These are phyloP conservation scores for Oryza coarctata DNA, from an alignment of 176 grass and related monocot genomes.

Conservation along the genomic window DNA sequence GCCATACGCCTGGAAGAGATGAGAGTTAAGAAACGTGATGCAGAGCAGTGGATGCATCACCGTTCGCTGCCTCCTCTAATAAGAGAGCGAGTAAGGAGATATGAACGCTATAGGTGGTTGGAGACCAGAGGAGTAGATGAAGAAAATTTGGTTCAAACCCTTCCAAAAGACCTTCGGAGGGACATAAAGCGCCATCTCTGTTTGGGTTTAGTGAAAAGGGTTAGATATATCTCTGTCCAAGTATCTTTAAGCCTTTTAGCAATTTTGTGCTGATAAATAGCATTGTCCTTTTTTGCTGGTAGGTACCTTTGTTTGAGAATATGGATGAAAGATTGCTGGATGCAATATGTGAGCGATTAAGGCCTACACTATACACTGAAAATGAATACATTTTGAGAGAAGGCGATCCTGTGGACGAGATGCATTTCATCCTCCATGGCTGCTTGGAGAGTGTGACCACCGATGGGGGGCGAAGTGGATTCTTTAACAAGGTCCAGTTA, in stretches of 20 bases:
- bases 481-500: conserved; percentile 80
- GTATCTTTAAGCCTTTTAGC: neutral
- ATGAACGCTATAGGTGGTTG: conserved; percentile 90
- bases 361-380: conserved; percentile 74
- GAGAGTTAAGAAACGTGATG: conserved; percentile 92
- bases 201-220: conserved; percentile 86
- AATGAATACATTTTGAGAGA: conserved; percentile 78
- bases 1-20: conserved; percentile 91
- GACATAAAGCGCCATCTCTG: conserved; percentile 97
- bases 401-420: conserved; percentile 97
- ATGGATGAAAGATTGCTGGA: conserved; percentile 83
- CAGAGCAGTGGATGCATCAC: conserved; percentile 98
- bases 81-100: conserved; percentile 77
- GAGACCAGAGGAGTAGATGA: conserved; percentile 95
- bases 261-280: neutral
- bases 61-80: conserved; percentile 64
- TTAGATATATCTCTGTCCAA: conserved; percentile 22
- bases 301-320: conserved; percentile 95
- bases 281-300: neutral
- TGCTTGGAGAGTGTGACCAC: conserved; percentile 83
- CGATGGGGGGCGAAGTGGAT: conserved; percentile 84
- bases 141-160: conserved; percentile 90
- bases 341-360: conserved; percentile 85
- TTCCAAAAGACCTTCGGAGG: conserved; percentile 93
- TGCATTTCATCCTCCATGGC: conserved; percentile 90